phyloP scores from a whole-genome alignment of 2,329 filamentous ascomycete species.

The Nemania serpens region DNA sequence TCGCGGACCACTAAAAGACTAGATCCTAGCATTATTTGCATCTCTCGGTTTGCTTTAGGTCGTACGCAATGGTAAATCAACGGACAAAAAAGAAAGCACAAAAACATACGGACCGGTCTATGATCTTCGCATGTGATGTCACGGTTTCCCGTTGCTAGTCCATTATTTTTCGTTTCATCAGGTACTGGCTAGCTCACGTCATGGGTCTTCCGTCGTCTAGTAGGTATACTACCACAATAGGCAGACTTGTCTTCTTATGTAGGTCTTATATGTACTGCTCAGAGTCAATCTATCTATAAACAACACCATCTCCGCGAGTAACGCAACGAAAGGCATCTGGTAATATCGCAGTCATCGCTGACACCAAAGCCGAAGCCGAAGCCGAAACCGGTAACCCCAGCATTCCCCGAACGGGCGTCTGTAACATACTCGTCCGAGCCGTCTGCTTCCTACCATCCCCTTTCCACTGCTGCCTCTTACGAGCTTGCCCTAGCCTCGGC shows the following conservation, averaged over 20 bases:
- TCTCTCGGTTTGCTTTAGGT: conserved; percentile 43
- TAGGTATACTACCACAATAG: too few species aligned
- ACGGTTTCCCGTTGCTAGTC: too few species aligned
- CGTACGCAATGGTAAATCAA: conserved; percentile 42
- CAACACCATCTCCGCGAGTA: background rate
- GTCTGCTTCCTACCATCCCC: too few species aligned
- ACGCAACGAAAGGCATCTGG: background rate
- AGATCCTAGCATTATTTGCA: conserved; percentile 39
- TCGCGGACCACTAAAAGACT: conserved; percentile 31
- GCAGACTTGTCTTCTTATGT: background rate
- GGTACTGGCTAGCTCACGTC: too few species aligned
- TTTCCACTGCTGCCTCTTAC: too few species aligned
- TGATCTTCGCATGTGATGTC: background rate
- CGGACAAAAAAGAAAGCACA: conserved; percentile 35
- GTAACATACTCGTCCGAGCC: too few species aligned
- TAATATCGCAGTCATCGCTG: background rate
- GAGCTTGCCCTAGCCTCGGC: background rate
- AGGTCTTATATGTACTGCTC: background rate
- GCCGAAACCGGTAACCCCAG: background rate
- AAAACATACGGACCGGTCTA: conserved; percentile 5
- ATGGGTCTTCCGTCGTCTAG: too few species aligned
- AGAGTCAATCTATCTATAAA: background rate
- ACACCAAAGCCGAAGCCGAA: background rate
- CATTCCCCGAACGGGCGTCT: too few species aligned
- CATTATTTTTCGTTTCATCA: too few species aligned